A percentile compares a stretch with the other conserved stretches of the same genome.
Conservation (phyloP, 495 filamentous ascomycete species). For the Cercophora newfieldiana region DNA sequence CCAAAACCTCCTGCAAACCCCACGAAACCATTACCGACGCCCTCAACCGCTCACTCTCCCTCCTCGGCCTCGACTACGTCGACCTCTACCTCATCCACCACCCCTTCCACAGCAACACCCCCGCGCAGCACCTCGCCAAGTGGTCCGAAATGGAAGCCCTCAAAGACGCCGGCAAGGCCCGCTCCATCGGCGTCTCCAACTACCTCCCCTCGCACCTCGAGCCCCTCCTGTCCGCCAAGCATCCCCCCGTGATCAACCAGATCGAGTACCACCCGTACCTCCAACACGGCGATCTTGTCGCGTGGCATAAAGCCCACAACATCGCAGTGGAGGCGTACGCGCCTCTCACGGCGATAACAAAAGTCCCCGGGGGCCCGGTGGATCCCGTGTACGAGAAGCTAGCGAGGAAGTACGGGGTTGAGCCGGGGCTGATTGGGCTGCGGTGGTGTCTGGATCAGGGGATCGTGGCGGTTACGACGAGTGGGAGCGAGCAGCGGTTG, state of each 20-base stretch:
- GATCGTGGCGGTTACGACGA: slow-evolving; percentile 76
- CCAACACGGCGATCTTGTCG: slow-evolving; percentile 67
- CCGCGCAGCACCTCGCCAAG: slow-evolving; percentile 62
- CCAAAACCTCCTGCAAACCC: slow-evolving; percentile 63
- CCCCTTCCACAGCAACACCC: slow-evolving; percentile 66
- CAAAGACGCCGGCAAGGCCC: slow-evolving; percentile 66
- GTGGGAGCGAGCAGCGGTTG: slow-evolving; percentile 68
- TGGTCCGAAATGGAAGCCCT: slow-evolving; percentile 81
- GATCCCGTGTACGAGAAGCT: slow-evolving; percentile 61
- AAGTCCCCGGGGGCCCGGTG: slow-evolving; percentile 65
- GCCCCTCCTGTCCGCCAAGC: slow-evolving; percentile 60
- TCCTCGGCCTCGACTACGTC: slow-evolving; percentile 75
- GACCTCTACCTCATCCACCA: slow-evolving; percentile 83
- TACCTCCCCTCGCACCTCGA: slow-evolving; percentile 69
- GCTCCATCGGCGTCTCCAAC: slow-evolving; percentile 84
- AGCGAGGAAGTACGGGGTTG: slow-evolving; percentile 77
- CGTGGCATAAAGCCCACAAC: slow-evolving; percentile 62
- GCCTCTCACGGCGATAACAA: slow-evolving; percentile 65
- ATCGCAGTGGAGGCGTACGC: slow-evolving; percentile 73
- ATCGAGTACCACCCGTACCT: slow-evolving; percentile 89
- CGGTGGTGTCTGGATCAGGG: slow-evolving; percentile 83
- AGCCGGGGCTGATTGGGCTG: slow-evolving; percentile 65
- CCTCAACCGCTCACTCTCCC: slow-evolving; percentile 71
- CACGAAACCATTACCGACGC: slow-evolving; percentile 59
- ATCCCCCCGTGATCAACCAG: slow-evolving; percentile 75